Conservation (phyloP, 1,284 basidiomycete genomes). For the Polyporus tsugae region DNA sequence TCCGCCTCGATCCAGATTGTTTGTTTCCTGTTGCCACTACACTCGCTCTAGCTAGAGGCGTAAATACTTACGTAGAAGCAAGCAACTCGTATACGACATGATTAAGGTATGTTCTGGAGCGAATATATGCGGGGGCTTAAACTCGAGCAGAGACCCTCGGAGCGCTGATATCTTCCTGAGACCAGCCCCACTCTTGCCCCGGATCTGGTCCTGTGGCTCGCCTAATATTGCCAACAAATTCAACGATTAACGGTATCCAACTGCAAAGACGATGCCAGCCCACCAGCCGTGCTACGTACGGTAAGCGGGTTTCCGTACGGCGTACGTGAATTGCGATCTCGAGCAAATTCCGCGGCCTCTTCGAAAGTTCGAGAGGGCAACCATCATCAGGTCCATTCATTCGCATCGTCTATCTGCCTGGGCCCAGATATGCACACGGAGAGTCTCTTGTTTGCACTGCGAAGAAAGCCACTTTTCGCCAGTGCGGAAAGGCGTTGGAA, state of each 20-base stretch:
- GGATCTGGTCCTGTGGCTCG: background rate
- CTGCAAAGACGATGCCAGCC: background rate
- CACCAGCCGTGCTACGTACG: background rate
- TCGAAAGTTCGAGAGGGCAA: background rate
- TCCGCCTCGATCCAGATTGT: background rate
- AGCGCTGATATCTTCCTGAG: background rate
- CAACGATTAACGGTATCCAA: background rate
- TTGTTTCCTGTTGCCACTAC: background rate
- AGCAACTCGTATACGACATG: background rate
- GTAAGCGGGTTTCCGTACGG: background rate
- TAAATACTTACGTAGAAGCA: background rate
- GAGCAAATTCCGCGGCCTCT: background rate
- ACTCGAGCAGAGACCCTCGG: background rate
- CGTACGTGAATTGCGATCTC: slow-evolving; percentile 5
- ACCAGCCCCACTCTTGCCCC: background rate
- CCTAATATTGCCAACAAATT: background rate
- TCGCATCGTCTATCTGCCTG: background rate
- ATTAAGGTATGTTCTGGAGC: background rate
- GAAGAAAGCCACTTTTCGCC: no score
- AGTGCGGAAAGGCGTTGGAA: no score
- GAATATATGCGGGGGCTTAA: background rate
- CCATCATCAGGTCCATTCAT: background rate
- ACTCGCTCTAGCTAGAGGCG: background rate
- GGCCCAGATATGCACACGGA: background rate
- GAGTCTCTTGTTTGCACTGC: background rate